Conservation (phyloP, 225 moss, liverwort and hornwort genomes). For the Takakia lepidozioides region DNA sequence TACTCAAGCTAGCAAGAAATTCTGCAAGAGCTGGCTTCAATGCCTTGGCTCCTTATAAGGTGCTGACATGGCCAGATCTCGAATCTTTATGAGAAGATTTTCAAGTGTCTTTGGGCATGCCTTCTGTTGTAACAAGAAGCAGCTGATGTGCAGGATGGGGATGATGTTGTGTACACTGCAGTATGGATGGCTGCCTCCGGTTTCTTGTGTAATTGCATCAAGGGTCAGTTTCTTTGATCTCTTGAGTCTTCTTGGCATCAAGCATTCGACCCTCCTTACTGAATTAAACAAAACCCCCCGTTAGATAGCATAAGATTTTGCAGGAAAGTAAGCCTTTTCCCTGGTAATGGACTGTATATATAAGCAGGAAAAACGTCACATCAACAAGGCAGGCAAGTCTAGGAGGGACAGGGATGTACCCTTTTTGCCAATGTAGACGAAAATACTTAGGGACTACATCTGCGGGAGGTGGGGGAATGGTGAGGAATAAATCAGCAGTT, state of each 20-base stretch:
- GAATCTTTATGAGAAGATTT: slow-evolving; percentile 45
- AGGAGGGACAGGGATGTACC: no score
- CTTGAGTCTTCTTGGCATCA: slow-evolving; percentile 19
- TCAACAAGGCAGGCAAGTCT: no score
- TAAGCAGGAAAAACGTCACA: no score
- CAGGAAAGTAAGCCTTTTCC: no score
- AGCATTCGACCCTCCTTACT: slow-evolving; percentile 22
- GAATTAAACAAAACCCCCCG: no score
- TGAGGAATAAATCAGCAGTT: no score
- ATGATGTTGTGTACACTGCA: slow-evolving; percentile 7
- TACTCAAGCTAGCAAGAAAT: slow-evolving; percentile 67
- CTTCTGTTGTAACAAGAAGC: slow-evolving; percentile 48
- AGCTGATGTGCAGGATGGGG: slow-evolving; percentile 25
- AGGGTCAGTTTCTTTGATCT: slow-evolving; percentile 17
- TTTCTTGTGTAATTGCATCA: slow-evolving; percentile 16
- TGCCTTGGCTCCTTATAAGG: slow-evolving; percentile 14
- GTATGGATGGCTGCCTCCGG: not conserved
- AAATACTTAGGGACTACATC: no score
- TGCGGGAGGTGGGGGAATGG: no score
- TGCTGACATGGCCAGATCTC: slow-evolving; percentile 34
- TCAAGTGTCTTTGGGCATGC: slow-evolving; percentile 36
- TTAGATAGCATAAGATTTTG: no score
- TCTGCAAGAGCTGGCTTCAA: slow-evolving; percentile 64
- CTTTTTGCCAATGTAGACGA: no score
- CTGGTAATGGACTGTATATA: no score